Conservation (phyloP, 2,329 filamentous ascomycete species). For the Drechslera avenae region DNA sequence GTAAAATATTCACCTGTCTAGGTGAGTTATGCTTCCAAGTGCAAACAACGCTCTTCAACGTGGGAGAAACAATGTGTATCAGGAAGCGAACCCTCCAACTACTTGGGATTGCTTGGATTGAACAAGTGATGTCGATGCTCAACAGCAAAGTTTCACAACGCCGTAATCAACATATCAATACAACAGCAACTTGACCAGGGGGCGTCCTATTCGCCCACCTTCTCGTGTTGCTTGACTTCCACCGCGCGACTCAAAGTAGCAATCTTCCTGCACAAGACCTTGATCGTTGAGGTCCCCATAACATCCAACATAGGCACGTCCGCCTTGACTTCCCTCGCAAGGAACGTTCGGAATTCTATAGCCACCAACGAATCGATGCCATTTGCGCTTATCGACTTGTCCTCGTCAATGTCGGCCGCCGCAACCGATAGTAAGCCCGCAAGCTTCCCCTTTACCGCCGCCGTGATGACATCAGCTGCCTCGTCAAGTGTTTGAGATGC, state of each 20-base stretch:
- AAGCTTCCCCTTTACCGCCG: not conserved
- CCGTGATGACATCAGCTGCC: not conserved
- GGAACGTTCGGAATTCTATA: constrained; percentile 1
- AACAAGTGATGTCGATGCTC: too few species aligned
- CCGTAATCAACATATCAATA: too few species aligned
- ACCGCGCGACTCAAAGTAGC: not conserved
- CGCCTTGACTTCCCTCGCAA: constrained; percentile 1
- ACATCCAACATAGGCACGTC: constrained; percentile 4
- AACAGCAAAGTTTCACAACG: too few species aligned
- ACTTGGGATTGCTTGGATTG: too few species aligned
- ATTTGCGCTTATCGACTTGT: not conserved
- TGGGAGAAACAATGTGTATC: too few species aligned
- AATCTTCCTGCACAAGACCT: constrained; percentile 1
- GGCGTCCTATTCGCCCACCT: too few species aligned
- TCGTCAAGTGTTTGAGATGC: not conserved
- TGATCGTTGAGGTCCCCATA: constrained; percentile 1
- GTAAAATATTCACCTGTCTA: too few species aligned
- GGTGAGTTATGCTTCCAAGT: too few species aligned
- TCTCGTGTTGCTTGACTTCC: not conserved
- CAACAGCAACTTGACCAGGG: too few species aligned
- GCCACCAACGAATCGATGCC: constrained; percentile 3
- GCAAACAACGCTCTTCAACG: too few species aligned
- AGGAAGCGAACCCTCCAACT: too few species aligned
- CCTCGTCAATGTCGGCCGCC: not conserved
- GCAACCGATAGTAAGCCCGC: not conserved